Evolutionary conservation across 305 asterid species (phyloP), one percentile per base, ranked within the genome.

Genomic region (Fraxinus ornus): DNA sequence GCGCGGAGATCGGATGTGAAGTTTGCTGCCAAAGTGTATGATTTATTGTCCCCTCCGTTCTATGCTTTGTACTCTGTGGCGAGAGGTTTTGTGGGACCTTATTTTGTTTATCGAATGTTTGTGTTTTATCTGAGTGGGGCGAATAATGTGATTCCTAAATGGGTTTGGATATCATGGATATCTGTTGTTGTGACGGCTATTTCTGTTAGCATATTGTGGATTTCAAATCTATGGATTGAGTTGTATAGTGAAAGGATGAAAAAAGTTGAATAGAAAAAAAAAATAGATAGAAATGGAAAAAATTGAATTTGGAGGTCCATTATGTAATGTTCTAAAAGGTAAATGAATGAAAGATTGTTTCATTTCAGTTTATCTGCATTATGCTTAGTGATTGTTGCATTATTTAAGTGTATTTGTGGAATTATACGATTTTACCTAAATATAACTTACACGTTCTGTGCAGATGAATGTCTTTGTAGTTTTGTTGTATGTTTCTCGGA

Each of bases 111-210:
- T 44, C 80, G 86, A 66, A 96, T 96, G 98, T 32, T 90, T 75
- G 73, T 76, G 13, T 94, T 91, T 84, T 95, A 89, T 85, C 30
- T 82, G 78, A 88, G 89, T 70, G 98, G 97, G 32, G 92, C 91
- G 1, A 92, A 93, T 80, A 22, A 12, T 64, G 94, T 92, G 35
- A 91, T 96, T 36, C 99, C 99, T 32, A 91, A 83, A 82, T 94
- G 97, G 98, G 81, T 91, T 17, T 94, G 97, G 98, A 68, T 93
- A 84, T 91, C 98, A 2, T 96, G 99, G 99, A 83, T 94, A 71
- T 17, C 87, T 35, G 96, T 96, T 15, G 93, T 96, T 28, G 82
- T 85, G 17, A 84, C 36, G 77, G 98, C 99, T 0, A 96, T 94
- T 80, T 89, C 94, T 33, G 97, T 94, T 79, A 94, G 99, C 85